Base-by-base conservation (phyloP, 305 asterid genomes). In the Coffea humblotiana region DNA sequence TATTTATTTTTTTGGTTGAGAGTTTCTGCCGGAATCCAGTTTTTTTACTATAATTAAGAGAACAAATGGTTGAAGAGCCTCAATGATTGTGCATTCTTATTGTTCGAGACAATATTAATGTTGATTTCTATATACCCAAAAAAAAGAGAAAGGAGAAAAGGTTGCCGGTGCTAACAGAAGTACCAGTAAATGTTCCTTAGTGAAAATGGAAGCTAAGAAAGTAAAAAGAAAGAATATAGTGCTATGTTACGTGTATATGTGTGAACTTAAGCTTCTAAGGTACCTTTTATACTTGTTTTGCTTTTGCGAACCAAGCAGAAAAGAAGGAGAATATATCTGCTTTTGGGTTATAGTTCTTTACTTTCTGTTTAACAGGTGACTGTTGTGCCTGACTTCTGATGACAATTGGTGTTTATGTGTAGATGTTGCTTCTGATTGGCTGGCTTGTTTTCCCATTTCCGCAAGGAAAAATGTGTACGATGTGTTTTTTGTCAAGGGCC, bases 391-490 rank as follows among this genome's bases (percentile, higher is more conserved):
- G 19, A 49, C 60, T 78, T 80, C 85, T 84, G 70, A 88, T 71
- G 78, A 76, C 75, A 76, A 67, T 70, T 81, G 48, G 79, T 66
- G 49, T 89, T 61, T 77, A 67, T 85, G 83, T 85, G 83, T 79
- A 95, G 98, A 92, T 90, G 88, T 96, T 87, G 91, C 98, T 85
- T 87, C 88, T 78, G 85, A 88, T 86, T 94, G 99, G 98, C 92
- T 96, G 54, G 83, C 94, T 72, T 94, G 96, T 83, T 89, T 96
- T 88, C 97, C 99, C 32, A 90, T 91, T 78, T 90, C 97, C 71
- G 93, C 92, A 8, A 92, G 94, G 86, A 91, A 91, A 84, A 88
- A 77, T 73, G 89, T 89, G 58, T 96, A 90, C 84, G 98, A 96
- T 88, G 90, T 89, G 76, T 92, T 94, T 89, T 96, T 94, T 76